Evolutionary conservation across 2,329 filamentous ascomycete genomes (phyloP).

Genomic region (Alternaria sp.): DNA sequence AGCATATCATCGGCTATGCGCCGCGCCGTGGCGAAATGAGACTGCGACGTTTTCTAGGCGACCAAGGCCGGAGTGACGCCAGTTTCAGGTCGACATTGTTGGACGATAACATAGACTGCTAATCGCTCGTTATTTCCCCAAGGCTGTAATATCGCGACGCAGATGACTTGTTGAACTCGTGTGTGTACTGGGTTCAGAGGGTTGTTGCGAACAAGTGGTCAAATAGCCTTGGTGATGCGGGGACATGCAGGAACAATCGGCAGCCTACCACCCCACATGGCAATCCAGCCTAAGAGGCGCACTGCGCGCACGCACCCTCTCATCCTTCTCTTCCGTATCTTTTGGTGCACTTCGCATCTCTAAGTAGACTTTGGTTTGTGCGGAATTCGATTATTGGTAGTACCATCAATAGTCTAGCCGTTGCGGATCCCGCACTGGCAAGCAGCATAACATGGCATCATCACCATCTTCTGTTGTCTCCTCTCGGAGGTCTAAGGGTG

Average conservation of each 20-base stretch:
- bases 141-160: not conserved
- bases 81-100: not conserved
- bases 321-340: not conserved
- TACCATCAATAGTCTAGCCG: not conserved
- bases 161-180: not conserved
- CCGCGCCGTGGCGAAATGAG: not conserved
- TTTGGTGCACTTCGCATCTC: not conserved
- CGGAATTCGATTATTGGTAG: not conserved
- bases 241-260: not conserved
- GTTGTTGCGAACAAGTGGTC: not conserved
- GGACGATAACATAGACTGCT: not conserved
- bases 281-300: not conserved
- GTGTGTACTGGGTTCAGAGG: not conserved
- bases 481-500: not conserved
- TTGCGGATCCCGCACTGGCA: not conserved
- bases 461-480: not conserved
- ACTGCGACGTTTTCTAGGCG: not conserved
- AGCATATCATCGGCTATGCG: not conserved
- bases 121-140: not conserved
- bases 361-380: not conserved
- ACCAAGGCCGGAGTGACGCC: not conserved
- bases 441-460: slow-evolving; percentile 1
- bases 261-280: not conserved
- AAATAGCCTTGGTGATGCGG: not conserved
- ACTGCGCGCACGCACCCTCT: not conserved